Base-by-base conservation (phyloP, 768 basidiomycete species). In the Vararia minispora region DNA sequence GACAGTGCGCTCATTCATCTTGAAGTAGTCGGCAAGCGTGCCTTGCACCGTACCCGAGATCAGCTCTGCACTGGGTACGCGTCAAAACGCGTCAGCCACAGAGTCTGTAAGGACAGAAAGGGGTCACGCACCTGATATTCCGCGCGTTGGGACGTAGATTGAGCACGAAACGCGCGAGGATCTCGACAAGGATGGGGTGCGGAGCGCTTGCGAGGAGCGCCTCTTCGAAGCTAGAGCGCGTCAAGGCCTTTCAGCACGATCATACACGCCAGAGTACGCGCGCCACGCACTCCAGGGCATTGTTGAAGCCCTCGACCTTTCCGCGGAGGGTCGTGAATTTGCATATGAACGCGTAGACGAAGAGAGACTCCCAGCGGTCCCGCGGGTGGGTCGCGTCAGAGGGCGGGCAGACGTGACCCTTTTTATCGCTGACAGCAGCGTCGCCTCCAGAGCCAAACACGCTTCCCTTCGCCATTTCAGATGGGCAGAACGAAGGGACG, bases 71-170 rank as follows among this genome's bases (percentile, higher is more conserved):
- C 86, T 89, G 56, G 43, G 50, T 56, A 50, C 52, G 48, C 44
- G n/a, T n/a, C n/a, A n/a, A n/a, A n/a, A n/a, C n/a, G n/a, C n/a
- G n/a, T n/a, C n/a, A n/a, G n/a, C n/a, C n/a, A n/a, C n/a, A n/a
- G n/a, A n/a, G n/a, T n/a, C n/a, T n/a, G n/a, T n/a, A n/a, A n/a
- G n/a, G n/a, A n/a, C n/a, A n/a, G n/a, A n/a, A n/a, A n/a, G n/a
- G n/a, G n/a, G n/a, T n/a, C 59, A 57, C 76, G 62, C 62, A 84
- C 85, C 80, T 83, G 60, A 86, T 69, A 68, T 87, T 87, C 79
- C 85, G 82, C 77, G 85, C 81, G 59, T 80, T 80, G 14, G 87
- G 85, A 54, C 77, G 75, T 50, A 90, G 72, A 59, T 86, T 88
- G 50, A 79, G 66, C 50, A 90, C 71, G 57, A 90, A 89, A 43